A percentile compares a stretch with the other conserved stretches of the same genome.
phyloP scores from a whole-genome alignment of 768 basidiomycete genomes.

The Amanita muscaria region DNA sequence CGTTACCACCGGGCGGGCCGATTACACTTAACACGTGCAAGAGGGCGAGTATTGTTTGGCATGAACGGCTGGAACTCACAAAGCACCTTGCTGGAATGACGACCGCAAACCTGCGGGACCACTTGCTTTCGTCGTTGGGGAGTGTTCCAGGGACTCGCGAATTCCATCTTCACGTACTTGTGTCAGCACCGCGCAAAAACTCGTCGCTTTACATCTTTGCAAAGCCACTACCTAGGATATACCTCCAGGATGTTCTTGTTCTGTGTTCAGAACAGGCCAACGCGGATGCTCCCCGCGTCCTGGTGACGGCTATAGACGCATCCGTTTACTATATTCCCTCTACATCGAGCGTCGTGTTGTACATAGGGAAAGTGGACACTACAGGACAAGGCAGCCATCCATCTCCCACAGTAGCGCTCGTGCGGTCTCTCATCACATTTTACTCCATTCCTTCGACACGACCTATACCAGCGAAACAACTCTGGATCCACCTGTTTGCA shows the following conservation, averaged over 20 bases:
- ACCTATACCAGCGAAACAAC: conserved; percentile 42
- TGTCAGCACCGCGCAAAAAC: conserved; percentile 59
- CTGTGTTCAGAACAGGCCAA: conserved; percentile 57
- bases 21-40: not conserved
- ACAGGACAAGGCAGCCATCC: conserved; percentile 65
- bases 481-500: conserved; percentile 88
- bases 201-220: conserved; percentile 70
- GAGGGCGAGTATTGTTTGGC: conserved; percentile 7
- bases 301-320: conserved; percentile 77
- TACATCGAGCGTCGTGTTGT: conserved; percentile 65
- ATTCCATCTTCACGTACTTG: conserved; percentile 70
- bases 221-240: conserved; percentile 51
- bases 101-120: conserved; percentile 44
- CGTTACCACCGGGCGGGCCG: too few species aligned
- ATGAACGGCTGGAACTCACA: not conserved
- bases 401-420: conserved; percentile 63
- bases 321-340: conserved; percentile 64
- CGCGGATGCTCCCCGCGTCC: conserved; percentile 41
- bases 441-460: conserved; percentile 58
- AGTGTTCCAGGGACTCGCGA: conserved; percentile 56
- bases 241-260: conserved; percentile 69
- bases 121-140: conserved; percentile 47
- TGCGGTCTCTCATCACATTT: conserved; percentile 54
- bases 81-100: conserved; percentile 1
- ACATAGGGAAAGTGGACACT: conserved; percentile 91